Conservation (phyloP, 202 grass and related monocot genomes). For the Setaria viridis region DNA sequence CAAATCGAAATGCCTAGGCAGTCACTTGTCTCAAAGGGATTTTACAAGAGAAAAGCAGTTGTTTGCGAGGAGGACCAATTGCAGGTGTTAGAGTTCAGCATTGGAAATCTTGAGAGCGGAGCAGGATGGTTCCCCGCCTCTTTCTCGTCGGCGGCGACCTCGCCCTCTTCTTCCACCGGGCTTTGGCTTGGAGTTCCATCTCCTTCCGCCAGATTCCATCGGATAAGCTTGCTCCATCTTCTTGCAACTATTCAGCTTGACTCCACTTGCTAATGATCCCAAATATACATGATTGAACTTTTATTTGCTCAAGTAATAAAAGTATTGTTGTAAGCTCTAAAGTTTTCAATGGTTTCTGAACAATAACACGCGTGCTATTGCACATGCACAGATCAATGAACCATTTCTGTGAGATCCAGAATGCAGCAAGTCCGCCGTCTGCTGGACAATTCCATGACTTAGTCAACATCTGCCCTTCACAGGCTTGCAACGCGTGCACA, state of each 20-base stretch:
- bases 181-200: too few relatives aligned
- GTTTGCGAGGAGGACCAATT: conserved; percentile 37
- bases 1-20: conserved; percentile 51
- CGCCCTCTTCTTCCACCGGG: too few relatives aligned
- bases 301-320: too few relatives aligned
- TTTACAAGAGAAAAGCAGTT: conserved; percentile 34
- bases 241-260: too few relatives aligned
- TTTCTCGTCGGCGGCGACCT: too few relatives aligned
- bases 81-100: conserved; percentile 34
- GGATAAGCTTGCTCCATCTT: too few relatives aligned
- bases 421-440: conserved; percentile 81
- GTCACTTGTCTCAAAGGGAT: conserved; percentile 49
- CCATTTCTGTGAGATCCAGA: conserved; percentile 84
- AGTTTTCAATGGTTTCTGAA: neutral
- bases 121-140: too few relatives aligned
- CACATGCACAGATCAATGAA: conserved; percentile 4
- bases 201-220: too few relatives aligned
- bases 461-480: conserved; percentile 87
- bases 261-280: too few relatives aligned
- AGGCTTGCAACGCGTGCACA: conserved; percentile 70
- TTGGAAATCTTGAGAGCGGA: too few relatives aligned
- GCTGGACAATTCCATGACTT: conserved; percentile 63
- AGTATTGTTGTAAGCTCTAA: neutral
- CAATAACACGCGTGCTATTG: neutral
- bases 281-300: too few relatives aligned